Percentiles rank a stretch among this genome's conserved stretches.
Evolutionary conservation across 306 rosid species (phyloP).

Genomic region (Castanopsis chinensis): DNA sequence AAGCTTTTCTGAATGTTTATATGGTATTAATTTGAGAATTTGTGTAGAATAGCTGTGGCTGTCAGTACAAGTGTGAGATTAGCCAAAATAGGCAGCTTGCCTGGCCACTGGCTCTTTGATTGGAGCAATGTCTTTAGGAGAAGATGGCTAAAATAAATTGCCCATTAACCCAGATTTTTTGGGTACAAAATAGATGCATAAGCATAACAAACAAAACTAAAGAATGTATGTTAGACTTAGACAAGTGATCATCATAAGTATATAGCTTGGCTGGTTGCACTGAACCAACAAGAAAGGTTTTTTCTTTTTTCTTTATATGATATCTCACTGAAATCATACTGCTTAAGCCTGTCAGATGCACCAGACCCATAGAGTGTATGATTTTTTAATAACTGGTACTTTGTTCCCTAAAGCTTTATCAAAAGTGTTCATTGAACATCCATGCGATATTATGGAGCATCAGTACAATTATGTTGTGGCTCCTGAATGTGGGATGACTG

Average conservation of each 20-base stretch:
- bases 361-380: too few species aligned
- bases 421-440: too few species aligned
- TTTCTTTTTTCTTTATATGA: background rate
- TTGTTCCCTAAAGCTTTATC: too few species aligned
- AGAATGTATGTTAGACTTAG: background rate
- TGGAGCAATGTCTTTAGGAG: background rate
- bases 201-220: background rate
- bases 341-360: background rate
- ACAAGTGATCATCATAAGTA: background rate
- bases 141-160: too few species aligned
- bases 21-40: too few species aligned
- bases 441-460: too few species aligned
- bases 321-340: background rate
- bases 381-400: too few species aligned
- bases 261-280: background rate
- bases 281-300: background rate
- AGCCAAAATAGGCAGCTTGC: background rate
- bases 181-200: background rate
- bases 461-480: background rate
- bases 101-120: background rate
- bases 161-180: background rate
- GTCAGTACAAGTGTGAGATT: too few species aligned
- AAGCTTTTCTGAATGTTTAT: too few species aligned
- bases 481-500: background rate
- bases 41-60: too few species aligned